Evolutionary conservation across 2,329 filamentous ascomycete genomes (phyloP).

Genomic region (Aspergillus sp.): DNA sequence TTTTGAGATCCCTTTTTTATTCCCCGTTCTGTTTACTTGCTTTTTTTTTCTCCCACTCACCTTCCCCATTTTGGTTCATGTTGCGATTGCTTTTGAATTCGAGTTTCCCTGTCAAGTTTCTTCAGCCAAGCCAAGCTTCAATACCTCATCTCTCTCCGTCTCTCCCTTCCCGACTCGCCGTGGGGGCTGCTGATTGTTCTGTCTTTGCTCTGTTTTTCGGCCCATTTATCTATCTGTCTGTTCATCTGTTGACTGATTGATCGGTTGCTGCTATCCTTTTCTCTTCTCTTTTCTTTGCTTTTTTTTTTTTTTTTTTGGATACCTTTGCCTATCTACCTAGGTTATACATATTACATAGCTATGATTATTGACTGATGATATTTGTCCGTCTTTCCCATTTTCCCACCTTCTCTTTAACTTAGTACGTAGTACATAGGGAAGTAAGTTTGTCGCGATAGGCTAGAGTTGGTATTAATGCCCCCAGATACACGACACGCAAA

Average conservation of each 20-base stretch:
- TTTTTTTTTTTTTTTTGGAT: constrained; percentile 1
- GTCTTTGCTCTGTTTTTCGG: neutral
- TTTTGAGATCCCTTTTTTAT: neutral
- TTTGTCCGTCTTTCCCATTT: neutral
- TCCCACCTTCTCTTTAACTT: neutral
- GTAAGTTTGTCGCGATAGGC: too few species aligned
- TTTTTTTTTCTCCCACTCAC: neutral
- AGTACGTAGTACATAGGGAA: neutral
- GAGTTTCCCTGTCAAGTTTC: constrained; percentile 1
- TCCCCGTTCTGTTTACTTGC: neutral
- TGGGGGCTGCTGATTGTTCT: neutral
- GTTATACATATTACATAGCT: constrained; percentile 2
- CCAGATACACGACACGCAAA: too few species aligned
- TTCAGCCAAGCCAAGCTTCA: constrained; percentile 3
- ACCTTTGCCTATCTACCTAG: constrained; percentile 2
- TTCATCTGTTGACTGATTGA: neutral
- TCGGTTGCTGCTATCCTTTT: neutral
- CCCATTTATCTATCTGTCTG: neutral
- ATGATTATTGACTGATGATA: neutral
- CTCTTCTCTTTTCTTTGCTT: neutral
- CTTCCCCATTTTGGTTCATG: neutral
- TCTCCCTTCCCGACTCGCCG: neutral
- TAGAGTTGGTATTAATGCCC: too few species aligned
- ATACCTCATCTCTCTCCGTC: neutral
- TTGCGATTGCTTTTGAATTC: neutral